Base-by-base conservation (phyloP, 257 asterid species). In the Penstemon barbatus region DNA sequence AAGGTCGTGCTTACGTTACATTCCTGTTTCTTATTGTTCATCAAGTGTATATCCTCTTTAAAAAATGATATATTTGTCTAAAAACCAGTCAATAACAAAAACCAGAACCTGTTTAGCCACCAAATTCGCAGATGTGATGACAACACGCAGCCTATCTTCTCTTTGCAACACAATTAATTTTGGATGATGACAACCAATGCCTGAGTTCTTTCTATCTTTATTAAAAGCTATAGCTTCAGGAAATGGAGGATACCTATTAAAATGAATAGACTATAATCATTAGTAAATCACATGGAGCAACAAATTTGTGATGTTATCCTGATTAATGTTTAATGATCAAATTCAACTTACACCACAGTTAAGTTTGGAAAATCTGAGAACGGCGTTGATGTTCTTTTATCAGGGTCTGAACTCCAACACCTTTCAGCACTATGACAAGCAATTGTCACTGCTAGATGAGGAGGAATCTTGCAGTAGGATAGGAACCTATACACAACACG, bases 121-220 rank as follows among this genome's bases (percentile, higher is more conserved):
- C 88, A 89, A 80, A 87, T 91, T 91, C 59, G 97, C 96, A 37
- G 97, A 91, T 38, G 97, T 82, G 75, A 91, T 71, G 69, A 87
- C 91, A 61, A 89, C 91, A 65, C 97, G 93, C 63, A 91, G 70
- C 58, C 80, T 77, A 53, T 85, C 88, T 76, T 86, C 95, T 79
- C 90, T 80, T 80, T 87, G 96, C 85, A 91, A 77, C 62, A 89
- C 88, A 77, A 91, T 70, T 76, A 89, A 75, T 78, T 91, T 91
- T 33, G 97, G 96, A 71, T 91, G 97, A 83, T 91, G 97, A 73
- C 97, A 91, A 73, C 87, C 97, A 36, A 91, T 87, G 70, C 96
- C 97, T 44, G 80, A 82, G 79, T 76, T 89, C 84, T 77, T 91
- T 57, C 82, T 83, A 76, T 85, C 97, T 72, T 84, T 82, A 66